phyloP scores from a whole-genome alignment of 2,329 filamentous ascomycete genomes.

The Aspergillus pseudonomiae region DNA sequence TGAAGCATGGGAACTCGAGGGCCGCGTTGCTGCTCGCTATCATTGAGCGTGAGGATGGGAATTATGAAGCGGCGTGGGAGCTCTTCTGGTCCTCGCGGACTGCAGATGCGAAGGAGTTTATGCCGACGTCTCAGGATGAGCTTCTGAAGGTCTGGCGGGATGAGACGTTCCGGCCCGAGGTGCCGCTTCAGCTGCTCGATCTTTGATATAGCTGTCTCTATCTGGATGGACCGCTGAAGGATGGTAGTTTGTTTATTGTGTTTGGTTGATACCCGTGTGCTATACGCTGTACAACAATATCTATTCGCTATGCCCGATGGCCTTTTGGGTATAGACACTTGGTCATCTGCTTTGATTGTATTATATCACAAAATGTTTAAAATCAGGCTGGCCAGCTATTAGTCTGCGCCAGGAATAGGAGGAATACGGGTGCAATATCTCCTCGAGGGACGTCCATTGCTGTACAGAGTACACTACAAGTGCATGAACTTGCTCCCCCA shows the following conservation, averaged over 20 bases:
- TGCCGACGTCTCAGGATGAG: not conserved
- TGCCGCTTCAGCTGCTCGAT: conserved; percentile 7
- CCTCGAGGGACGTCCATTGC: too few relatives aligned
- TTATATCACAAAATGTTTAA: not conserved
- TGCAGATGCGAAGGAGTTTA: conserved; percentile 11
- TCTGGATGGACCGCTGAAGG: too few relatives aligned
- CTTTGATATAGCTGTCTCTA: not conserved
- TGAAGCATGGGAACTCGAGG: conserved; percentile 19
- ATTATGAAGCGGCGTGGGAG: conserved; percentile 14
- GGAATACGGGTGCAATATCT: too few relatives aligned
- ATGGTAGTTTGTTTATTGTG: not conserved
- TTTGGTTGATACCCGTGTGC: conserved; percentile 3
- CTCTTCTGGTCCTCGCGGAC: conserved; percentile 18
- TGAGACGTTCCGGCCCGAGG: conserved; percentile 15
- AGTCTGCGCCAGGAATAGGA: not conserved
- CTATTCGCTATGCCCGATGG: not conserved
- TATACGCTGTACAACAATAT: not conserved
- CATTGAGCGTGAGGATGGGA: conserved; percentile 32
- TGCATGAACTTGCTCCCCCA: not conserved
- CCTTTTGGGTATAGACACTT: not conserved
- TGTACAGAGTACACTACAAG: not conserved
- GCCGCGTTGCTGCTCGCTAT: conserved; percentile 33
- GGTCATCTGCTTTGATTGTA: not conserved
- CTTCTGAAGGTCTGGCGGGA: conserved; percentile 23
- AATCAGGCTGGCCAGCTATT: not conserved